Conservation (phyloP, 2,329 filamentous ascomycete genomes). For the Alternaria brassicicola region DNA sequence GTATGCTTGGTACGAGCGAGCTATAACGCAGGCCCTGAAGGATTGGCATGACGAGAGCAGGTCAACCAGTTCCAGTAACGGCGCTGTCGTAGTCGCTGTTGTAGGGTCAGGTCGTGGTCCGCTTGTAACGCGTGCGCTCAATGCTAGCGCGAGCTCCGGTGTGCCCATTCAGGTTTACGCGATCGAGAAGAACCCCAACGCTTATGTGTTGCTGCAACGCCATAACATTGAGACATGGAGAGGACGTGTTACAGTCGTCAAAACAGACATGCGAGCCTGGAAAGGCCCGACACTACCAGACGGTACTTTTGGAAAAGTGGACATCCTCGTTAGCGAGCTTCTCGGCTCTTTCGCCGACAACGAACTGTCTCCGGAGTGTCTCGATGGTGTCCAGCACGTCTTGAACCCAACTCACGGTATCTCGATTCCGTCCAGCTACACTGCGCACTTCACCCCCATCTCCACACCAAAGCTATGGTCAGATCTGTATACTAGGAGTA, state of each 20-base stretch:
- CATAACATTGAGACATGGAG: conserved; percentile 84
- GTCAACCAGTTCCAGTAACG: conserved; percentile 73
- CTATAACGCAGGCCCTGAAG: conserved; percentile 77
- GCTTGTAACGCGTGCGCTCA: conserved; percentile 83
- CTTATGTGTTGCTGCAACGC: conserved; percentile 87
- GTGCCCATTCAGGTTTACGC: conserved; percentile 87
- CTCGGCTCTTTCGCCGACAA: conserved; percentile 97
- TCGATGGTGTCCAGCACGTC: conserved; percentile 93
- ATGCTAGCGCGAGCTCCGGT: conserved; percentile 76
- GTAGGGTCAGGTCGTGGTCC: conserved; percentile 93
- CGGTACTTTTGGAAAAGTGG: conserved; percentile 70
- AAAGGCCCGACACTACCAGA: conserved; percentile 71
- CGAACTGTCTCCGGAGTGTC: conserved; percentile 92
- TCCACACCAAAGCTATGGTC: conserved; percentile 83
- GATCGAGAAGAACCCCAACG: conserved; percentile 97
- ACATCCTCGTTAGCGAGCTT: conserved; percentile 93
- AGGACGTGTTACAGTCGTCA: conserved; percentile 81
- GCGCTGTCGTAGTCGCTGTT: conserved; percentile 83
- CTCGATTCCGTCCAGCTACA: conserved; percentile 92
- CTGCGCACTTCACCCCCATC: conserved; percentile 91
- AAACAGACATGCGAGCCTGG: conserved; percentile 98
- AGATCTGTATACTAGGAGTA: conserved; percentile 71
- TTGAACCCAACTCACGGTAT: conserved; percentile 82
- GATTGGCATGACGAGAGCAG: conserved; percentile 78
- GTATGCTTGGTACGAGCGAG: conserved; percentile 92